Evolutionary conservation across 176 grass and related monocot species (phyloP).

Genomic region (Areca catechu): DNA sequence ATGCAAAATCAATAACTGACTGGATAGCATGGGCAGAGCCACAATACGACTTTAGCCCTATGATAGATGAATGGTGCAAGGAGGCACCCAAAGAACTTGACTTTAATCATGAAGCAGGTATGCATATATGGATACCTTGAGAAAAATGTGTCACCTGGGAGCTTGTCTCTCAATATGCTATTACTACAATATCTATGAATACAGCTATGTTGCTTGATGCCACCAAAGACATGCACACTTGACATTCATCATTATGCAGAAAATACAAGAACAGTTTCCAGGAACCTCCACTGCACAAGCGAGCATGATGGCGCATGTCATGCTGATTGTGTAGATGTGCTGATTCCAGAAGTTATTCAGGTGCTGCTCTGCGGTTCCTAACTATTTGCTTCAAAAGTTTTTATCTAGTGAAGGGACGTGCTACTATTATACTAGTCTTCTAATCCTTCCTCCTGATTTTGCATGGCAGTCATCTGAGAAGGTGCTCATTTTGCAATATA

Average conservation of each 20-base stretch:
- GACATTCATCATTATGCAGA: conserved; percentile 32
- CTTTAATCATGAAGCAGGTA: conserved; percentile 98
- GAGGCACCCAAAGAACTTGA: conserved; percentile 96
- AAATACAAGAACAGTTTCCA: conserved; percentile 74
- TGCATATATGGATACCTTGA: not conserved
- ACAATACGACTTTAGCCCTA: conserved; percentile 73
- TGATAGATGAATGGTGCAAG: conserved; percentile 99
- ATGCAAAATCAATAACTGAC: conserved; percentile 86
- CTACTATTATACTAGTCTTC: not conserved
- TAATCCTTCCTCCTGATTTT: conserved; percentile 1
- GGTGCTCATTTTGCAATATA: conserved; percentile 86
- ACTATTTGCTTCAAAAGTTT: conserved; percentile 1
- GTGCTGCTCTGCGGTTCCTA: conserved; percentile 21
- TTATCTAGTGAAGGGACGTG: not conserved
- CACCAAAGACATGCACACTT: not conserved
- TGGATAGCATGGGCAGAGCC: conserved; percentile 99
- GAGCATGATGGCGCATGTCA: conserved; percentile 19
- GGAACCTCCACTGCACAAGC: conserved; percentile 39
- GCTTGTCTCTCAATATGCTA: too few species aligned
- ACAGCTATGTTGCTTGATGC: too few species aligned
- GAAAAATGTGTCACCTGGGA: not conserved
- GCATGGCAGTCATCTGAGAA: conserved; percentile 76
- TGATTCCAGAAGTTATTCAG: conserved; percentile 97
- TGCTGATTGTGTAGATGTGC: conserved; percentile 48
- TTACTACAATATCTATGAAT: not conserved